These are phyloP conservation scores for Styphnolobium japonicum DNA, from an alignment of 306 rosid species.

Conservation along the genomic window DNA sequence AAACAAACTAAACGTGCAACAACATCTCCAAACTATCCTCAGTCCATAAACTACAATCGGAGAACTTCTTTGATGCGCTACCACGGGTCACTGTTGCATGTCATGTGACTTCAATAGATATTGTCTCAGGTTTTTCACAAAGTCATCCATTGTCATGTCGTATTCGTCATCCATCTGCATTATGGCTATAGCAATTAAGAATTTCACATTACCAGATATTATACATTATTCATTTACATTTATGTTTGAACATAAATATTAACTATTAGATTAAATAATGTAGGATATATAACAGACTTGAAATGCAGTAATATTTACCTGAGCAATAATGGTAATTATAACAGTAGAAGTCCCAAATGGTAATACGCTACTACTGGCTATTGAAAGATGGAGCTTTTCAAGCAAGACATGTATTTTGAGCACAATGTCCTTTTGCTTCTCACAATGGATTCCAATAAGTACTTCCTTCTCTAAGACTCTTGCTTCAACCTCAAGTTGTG, in stretches of 20 bases:
- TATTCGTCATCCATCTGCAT: constrained; percentile 24
- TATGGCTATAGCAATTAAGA: neutral
- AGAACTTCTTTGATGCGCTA: constrained; percentile 16
- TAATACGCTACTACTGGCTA: constrained; percentile 8
- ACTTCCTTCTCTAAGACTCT: constrained; percentile 30
- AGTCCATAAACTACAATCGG: neutral
- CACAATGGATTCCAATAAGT: constrained; percentile 26
- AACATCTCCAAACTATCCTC: neutral
- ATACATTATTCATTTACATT: neutral
- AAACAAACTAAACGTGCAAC: neutral
- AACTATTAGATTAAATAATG: neutral
- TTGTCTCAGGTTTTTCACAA: neutral
- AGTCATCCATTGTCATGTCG: constrained; percentile 12
- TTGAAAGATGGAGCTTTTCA: constrained; percentile 22
- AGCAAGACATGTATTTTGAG: constrained; percentile 17
- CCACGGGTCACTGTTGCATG: neutral
- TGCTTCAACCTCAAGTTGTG: constrained; percentile 21
- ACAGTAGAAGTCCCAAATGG: constrained; percentile 33
- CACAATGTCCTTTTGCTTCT: constrained; percentile 19
- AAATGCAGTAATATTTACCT: constrained; percentile 12
- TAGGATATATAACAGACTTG: neutral
- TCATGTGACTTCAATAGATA: neutral
- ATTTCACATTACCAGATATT: neutral
- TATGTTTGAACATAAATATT: neutral
- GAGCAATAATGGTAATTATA: constrained; percentile 29